Base-by-base conservation (phyloP, 352 stramenopile genomes). In the Phytophthora fragariaefolia region DNA sequence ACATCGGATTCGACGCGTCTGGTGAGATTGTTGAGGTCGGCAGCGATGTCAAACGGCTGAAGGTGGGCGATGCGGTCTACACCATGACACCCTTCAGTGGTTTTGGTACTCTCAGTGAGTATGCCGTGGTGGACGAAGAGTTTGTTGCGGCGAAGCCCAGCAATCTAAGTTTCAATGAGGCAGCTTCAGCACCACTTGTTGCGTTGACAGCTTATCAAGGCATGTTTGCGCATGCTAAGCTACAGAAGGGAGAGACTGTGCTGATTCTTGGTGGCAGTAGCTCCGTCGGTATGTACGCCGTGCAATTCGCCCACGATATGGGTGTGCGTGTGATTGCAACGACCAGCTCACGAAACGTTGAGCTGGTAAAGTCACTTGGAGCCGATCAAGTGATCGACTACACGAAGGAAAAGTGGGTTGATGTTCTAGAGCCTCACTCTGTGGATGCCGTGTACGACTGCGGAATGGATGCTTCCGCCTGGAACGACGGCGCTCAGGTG, bases 361-460 rank as follows among this genome's bases (percentile, higher is more conserved):
- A 76, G 8, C 49, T 72, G 1, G 68, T 74, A 0, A 64, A 64
- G 45, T 60, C 46, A 30, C 38, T 78, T 1, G 75, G 74, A 6
- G 71, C 69, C 0, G 67, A 81, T 45, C 23, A 66, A 17, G 58
- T 75, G 10, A 64, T 85, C 13, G 69, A 82, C 48, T 85, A 81
- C 58, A 47, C 20, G 3, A 63, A 7, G 9, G 54, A 78, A 18
- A 69, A 82, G 42, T 85, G 71, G 71, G 17, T 20, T 8, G 63
- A 73, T 12, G 52, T 72, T 17, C 13, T 80, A 12, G 32, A 57
- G 2, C 4, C 22, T 0, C 54, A 79, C 50, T 82, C 71, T 7
- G 51, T 82, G 8, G 74, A 82, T 28, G 28, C 71, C 6, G 17
- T 81, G 30, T 81, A 78, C 43, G 58, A 74, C 60, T 74, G 63